These are phyloP conservation scores for Monocercomonoides exilis DNA, from an alignment of 78 protist species.

Conservation along the genomic window DNA sequence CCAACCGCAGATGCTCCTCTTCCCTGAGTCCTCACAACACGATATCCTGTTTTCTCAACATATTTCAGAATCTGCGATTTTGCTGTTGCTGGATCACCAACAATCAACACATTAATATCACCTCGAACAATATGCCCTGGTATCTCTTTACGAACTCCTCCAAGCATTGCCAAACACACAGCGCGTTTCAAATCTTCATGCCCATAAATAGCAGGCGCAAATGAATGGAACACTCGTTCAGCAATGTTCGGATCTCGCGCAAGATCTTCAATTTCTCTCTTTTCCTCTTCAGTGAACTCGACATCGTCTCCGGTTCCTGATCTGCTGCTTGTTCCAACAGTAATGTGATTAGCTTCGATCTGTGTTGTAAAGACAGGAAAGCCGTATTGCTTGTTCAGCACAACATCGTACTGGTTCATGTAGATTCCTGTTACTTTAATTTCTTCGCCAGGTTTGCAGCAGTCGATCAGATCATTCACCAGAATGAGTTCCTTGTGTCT, in stretches of 20 bases:
- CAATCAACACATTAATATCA: constrained; percentile 94
- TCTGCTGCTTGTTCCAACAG: background rate
- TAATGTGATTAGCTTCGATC: constrained; percentile 86
- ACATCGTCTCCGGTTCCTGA: background rate
- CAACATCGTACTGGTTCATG: constrained; percentile 53
- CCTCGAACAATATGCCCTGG: constrained; percentile 82
- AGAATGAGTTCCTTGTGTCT: constrained; percentile 82
- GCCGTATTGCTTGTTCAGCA: constrained; percentile 71
- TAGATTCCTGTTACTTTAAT: constrained; percentile 52
- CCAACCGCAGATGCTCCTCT: constrained; percentile 97
- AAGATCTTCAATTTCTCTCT: constrained; percentile 41
- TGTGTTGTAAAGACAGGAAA: constrained; percentile 95
- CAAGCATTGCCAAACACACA: constrained; percentile 87
- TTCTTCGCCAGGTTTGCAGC: constrained; percentile 93
- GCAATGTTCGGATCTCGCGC: constrained; percentile 57
- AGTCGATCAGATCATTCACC: constrained; percentile 82
- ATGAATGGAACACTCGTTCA: constrained; percentile 52
- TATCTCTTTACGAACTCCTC: constrained; percentile 75
- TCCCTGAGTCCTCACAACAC: constrained; percentile 97
- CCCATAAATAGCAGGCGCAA: constrained; percentile 97
- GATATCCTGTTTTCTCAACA: constrained; percentile 84
- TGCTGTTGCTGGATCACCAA: constrained; percentile 99
- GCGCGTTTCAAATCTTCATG: constrained; percentile 90
- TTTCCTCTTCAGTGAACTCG: constrained; percentile 76
- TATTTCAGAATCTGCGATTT: constrained; percentile 88